Conservation (phyloP, 192 early-diverging fungal genomes). For the Podila minutissima region DNA sequence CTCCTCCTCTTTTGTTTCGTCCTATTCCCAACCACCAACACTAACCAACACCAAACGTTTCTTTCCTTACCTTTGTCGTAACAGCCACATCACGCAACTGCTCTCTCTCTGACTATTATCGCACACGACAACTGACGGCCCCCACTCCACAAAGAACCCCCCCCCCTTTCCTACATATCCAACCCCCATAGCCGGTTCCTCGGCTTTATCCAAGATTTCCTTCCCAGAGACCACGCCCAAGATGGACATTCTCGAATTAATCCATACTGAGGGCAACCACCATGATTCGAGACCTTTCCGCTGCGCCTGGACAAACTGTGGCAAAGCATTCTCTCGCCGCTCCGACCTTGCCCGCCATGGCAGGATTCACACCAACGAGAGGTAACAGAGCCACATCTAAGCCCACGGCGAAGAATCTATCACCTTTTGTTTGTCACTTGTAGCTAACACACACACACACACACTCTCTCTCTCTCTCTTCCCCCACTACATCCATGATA, state of each 20-base stretch:
- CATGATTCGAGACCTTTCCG: conserved; percentile 58
- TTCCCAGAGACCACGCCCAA: conserved; percentile 27
- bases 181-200: background rate
- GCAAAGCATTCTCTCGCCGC: conserved; percentile 75
- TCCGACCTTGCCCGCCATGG: conserved; percentile 81
- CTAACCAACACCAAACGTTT: background rate
- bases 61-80: background rate
- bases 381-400: conserved; percentile 43
- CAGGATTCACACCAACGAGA: conserved; percentile 84
- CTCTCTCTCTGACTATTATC: background rate
- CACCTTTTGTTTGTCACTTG: background rate
- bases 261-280: conserved; percentile 55
- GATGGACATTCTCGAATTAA: conserved; percentile 68
- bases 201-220: conserved; percentile 41
- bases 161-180: background rate
- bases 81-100: background rate
- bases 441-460: background rate
- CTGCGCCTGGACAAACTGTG: conserved; percentile 70
- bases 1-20: background rate
- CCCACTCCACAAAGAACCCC: background rate
- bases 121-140: too few species aligned
- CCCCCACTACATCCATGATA: conserved; percentile 4
- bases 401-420: background rate
- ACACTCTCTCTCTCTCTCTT: background rate
- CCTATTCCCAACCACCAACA: background rate